Base-by-base conservation (phyloP, 2,329 filamentous ascomycete genomes). In the Onygenales sp. region DNA sequence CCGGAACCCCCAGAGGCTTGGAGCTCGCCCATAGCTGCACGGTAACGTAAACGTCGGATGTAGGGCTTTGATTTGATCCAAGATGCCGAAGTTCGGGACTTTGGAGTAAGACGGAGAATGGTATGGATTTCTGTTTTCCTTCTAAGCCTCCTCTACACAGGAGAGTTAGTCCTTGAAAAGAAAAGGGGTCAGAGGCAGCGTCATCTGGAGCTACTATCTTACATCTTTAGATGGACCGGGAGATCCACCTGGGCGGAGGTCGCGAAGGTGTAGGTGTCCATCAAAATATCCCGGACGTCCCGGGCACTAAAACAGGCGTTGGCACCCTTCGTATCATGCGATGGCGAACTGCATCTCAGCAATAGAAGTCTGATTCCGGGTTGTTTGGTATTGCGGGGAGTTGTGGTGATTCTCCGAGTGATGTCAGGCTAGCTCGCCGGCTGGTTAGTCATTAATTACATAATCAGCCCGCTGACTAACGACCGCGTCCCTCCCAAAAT, bases 241-340 rank as follows among this genome's bases (percentile, higher is more conserved):
- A 91, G 81, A 62, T 89, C 80, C 62, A 97, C 78, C 69, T 88
- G 84, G 59, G 89, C 86, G 55, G 93, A 95, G 65, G 85, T 88
- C 61, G 89, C 91, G 75, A 97, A 97, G 33, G 91, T 95, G 72
- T 95, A 96, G 51, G 91, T 86, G 73, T 98, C 93, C 89, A 96
- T 57, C 21, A 42, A 17, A 32, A 31, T 10, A 27, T 9, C 14
- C 10, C 8, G 17, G 10, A 33, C 17, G 37, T 39, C 34, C 34
- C 33, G 46, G 46, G 14, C 14, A 10, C 34, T 49, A 39, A 11
- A 48, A 49, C 33, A 14, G 34, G 31, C 17, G 14, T 4, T 39
- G 27, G 14, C 13, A 17, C 31, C 46, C 33, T 37, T 39, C 17
- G 6, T 39, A 9, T 49, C 46, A 49, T 49, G 7, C 14, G 34